Conservation (phyloP, 257 asterid genomes). For the Dorcoceras hygrometricum region DNA sequence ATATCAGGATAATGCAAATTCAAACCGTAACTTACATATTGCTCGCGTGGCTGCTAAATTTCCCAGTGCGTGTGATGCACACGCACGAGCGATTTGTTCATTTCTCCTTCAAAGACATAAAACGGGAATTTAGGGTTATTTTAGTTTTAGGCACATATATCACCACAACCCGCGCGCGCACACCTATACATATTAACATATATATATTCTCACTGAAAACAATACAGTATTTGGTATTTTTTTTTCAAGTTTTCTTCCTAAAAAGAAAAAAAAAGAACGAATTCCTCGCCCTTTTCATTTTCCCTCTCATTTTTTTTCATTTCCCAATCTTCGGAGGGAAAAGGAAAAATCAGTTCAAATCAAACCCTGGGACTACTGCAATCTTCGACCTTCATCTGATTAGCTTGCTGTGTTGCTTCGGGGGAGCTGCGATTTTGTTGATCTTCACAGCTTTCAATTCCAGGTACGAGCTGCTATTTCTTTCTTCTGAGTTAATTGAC, state of each 20-base stretch:
- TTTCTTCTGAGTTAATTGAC: conserved; percentile 15
- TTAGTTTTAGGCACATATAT: no score
- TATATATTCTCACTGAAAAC: conserved; percentile 17
- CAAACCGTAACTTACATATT: no score
- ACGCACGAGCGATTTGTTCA: conserved; percentile 13
- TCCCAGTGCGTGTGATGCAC: not conserved
- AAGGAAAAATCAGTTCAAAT: conserved; percentile 23
- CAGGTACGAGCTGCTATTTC: conserved; percentile 30
- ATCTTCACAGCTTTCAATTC: conserved; percentile 26
- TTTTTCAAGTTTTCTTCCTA: conserved; percentile 29
- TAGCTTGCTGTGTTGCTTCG: conserved; percentile 26
- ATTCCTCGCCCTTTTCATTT: conserved; percentile 29
- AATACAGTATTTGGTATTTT: conserved; percentile 17
- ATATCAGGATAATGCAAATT: no score
- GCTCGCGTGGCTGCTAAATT: not conserved
- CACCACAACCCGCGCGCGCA: no score
- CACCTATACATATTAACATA: no score
- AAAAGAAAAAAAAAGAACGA: conserved; percentile 4
- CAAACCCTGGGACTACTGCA: conserved; percentile 24
- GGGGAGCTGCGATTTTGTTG: conserved; percentile 7
- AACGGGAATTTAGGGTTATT: conserved; percentile 45
- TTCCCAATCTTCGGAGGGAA: conserved; percentile 71
- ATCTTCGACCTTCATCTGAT: conserved; percentile 11
- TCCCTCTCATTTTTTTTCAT: conserved; percentile 30
- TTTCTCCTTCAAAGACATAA: conserved; percentile 27